A percentile compares a stretch with the other conserved stretches of the same genome.
Conservation (phyloP, 2,329 filamentous ascomycete genomes). For the Hyphodiscus sp. region DNA sequence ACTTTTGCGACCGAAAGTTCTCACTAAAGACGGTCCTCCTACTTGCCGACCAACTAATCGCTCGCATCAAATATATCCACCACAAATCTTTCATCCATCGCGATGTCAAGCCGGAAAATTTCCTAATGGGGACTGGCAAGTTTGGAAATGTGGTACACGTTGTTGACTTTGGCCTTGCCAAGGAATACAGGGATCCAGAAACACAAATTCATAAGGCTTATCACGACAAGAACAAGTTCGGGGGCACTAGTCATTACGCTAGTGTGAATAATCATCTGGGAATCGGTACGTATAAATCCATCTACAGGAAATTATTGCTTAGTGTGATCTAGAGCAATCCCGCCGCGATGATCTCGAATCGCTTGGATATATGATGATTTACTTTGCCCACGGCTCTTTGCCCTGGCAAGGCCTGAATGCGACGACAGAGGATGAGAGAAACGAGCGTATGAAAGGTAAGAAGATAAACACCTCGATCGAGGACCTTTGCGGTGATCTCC, state of each 20-base stretch:
- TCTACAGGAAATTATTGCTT: neutral
- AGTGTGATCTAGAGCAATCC: neutral
- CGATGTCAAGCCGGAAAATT: neutral
- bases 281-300: neutral
- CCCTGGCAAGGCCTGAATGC: neutral
- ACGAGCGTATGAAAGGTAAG: neutral
- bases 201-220: neutral
- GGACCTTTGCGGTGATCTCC: neutral
- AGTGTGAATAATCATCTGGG: neutral
- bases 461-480: neutral
- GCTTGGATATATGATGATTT: neutral
- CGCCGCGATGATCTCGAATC: neutral
- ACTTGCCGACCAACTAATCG: neutral
- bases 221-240: neutral
- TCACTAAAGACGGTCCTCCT: neutral
- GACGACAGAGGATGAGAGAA: neutral
- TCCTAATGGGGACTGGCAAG: neutral
- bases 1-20: neutral
- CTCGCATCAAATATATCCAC: neutral
- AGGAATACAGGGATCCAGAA: neutral
- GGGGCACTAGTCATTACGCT: neutral
- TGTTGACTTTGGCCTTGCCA: neutral
- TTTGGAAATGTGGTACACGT: neutral
- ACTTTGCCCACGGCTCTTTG: neutral
- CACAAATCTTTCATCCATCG: neutral